phyloP scores from a whole-genome alignment of 345 rosid species.

The Salix suchowensis region DNA sequence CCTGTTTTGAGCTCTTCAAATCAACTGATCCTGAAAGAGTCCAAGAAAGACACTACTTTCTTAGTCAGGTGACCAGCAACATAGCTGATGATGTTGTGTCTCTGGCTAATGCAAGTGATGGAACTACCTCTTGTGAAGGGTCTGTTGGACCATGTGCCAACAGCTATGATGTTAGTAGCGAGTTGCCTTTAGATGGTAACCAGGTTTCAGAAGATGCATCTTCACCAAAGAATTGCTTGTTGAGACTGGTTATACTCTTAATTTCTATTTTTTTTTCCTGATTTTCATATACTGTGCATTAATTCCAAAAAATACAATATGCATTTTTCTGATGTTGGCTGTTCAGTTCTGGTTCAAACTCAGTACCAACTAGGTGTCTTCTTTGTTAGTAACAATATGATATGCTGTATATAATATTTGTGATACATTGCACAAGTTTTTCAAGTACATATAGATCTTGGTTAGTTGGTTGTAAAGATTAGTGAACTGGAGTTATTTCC shows the following conservation, averaged over 20 bases:
- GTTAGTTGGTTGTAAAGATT: not conserved
- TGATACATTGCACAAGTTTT: not conserved
- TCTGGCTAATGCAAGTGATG: constrained; percentile 27
- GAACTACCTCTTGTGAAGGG: constrained; percentile 32
- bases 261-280: not conserved
- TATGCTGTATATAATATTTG: not conserved
- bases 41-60: constrained; percentile 54
- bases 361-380: not conserved
- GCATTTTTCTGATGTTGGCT: not conserved
- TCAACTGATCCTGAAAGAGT: constrained; percentile 48
- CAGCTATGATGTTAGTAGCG: constrained; percentile 26
- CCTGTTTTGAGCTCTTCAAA: constrained; percentile 67
- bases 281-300: no score
- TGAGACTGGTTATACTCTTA: constrained; percentile 62
- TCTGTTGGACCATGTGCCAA: constrained; percentile 35
- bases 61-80: constrained; percentile 51
- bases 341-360: not conserved
- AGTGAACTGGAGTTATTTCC: not conserved
- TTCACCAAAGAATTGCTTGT: constrained; percentile 47
- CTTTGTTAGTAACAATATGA: not conserved
- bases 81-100: constrained; percentile 34
- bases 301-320: not conserved
- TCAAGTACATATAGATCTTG: not conserved
- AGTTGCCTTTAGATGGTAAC: constrained; percentile 25
- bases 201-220: constrained; percentile 33